A percentile compares a stretch with the other conserved stretches of the same genome.
These are phyloP conservation scores for Fusarium mangiferae DNA, from an alignment of 2,329 filamentous ascomycete genomes.

Conservation along the genomic window DNA sequence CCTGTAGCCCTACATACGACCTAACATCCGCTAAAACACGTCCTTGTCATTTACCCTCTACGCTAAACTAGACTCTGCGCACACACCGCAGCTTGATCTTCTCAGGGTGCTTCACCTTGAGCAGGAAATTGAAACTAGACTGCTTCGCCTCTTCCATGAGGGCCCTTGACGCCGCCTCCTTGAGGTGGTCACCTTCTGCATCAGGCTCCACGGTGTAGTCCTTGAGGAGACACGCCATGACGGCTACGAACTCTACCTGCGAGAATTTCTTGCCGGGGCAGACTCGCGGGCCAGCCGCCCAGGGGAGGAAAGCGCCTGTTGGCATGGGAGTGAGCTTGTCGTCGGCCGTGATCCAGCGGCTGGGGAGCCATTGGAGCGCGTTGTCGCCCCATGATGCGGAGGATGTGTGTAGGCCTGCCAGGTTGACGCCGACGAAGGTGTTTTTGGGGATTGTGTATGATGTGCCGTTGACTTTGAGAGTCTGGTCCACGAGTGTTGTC, in stretches of 20 bases:
- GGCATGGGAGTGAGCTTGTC: slow-evolving; percentile 19
- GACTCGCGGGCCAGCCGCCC: slow-evolving; percentile 30
- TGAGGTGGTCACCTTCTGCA: slow-evolving; percentile 13
- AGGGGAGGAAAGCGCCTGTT: slow-evolving; percentile 27
- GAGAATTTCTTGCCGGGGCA: slow-evolving; percentile 41
- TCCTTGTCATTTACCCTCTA: not conserved
- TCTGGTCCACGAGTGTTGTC: slow-evolving; percentile 25
- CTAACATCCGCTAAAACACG: not conserved
- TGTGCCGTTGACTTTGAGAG: slow-evolving; percentile 24
- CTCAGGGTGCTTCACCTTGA: slow-evolving; percentile 39
- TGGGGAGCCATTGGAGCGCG: slow-evolving; percentile 32
- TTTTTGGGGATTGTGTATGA: slow-evolving; percentile 30
- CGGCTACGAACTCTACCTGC: slow-evolving; percentile 40
- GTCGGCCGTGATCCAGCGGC: slow-evolving; percentile 33
- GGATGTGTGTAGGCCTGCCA: slow-evolving; percentile 30
- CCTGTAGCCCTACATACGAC: not conserved
- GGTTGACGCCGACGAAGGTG: slow-evolving; percentile 31
- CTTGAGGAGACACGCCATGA: slow-evolving; percentile 31
- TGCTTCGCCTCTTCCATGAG: slow-evolving; percentile 38
- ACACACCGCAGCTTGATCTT: slow-evolving; percentile 35
- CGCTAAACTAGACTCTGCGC: not conserved
- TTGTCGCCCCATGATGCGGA: slow-evolving; percentile 35
- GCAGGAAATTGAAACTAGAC: slow-evolving; percentile 39
- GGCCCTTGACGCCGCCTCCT: slow-evolving; percentile 14
- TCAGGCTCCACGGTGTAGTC: slow-evolving; percentile 33